Conservation (phyloP, 2,329 filamentous ascomycete genomes). For the Zasmidium angulare region DNA sequence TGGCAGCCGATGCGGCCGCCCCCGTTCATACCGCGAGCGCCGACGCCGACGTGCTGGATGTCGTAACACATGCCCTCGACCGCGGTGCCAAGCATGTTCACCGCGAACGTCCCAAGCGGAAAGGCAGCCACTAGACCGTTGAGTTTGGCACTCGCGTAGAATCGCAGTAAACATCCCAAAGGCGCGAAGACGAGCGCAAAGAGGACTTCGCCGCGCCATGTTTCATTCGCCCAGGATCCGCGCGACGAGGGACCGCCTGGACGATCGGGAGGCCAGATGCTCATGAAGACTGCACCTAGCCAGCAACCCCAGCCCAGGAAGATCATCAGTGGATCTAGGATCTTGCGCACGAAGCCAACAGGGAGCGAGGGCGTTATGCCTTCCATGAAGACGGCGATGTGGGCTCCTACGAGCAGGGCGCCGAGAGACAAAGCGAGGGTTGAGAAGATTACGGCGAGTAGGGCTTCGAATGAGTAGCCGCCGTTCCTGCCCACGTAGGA, state of each 20-base stretch:
- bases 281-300: slow-evolving; percentile 72
- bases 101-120: slow-evolving; percentile 80
- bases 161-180: slow-evolving; percentile 72
- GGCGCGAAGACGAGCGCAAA: slow-evolving; percentile 84
- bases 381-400: slow-evolving; percentile 66
- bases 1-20: slow-evolving; percentile 45
- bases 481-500: slow-evolving; percentile 55
- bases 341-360: slow-evolving; percentile 55
- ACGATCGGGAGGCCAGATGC: slow-evolving; percentile 67
- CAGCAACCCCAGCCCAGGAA: slow-evolving; percentile 71
- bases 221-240: slow-evolving; percentile 45
- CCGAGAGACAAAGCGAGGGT: slow-evolving; percentile 70
- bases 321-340: slow-evolving; percentile 64
- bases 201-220: slow-evolving; percentile 72
- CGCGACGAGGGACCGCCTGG: slow-evolving; percentile 32
- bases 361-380: slow-evolving; percentile 61
- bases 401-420: slow-evolving; percentile 70
- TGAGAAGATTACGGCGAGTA: slow-evolving; percentile 70
- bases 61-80: slow-evolving; percentile 77
- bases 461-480: slow-evolving; percentile 80
- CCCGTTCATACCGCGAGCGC: slow-evolving; percentile 38
- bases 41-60: slow-evolving; percentile 62
- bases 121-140: slow-evolving; percentile 68
- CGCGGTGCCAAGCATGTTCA: slow-evolving; percentile 75
- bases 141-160: slow-evolving; percentile 69